Conservation (phyloP, 345 rosid species). For the Mallotus nudiflorus region DNA sequence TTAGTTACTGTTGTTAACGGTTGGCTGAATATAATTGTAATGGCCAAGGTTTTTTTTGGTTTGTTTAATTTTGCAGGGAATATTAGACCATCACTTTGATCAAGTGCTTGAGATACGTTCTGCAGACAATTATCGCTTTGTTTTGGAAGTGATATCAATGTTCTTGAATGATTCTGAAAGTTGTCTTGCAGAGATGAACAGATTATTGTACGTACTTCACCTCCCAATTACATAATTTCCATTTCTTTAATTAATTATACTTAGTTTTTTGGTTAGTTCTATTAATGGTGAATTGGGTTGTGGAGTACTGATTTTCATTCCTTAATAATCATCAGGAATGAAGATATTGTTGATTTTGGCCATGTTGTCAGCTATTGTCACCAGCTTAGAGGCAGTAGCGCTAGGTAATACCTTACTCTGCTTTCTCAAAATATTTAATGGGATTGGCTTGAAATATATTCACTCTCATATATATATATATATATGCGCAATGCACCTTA, state of each 20-base stretch:
- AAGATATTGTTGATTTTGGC: conserved; percentile 22
- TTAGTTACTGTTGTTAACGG: too few species aligned
- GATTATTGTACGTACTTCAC: conserved; percentile 13
- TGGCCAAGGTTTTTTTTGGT: background rate
- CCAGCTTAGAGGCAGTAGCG: conserved; percentile 24
- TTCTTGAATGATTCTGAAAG: conserved; percentile 24
- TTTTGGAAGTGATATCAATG: conserved; percentile 18
- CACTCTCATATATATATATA: too few species aligned
- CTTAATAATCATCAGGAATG: conserved; percentile 22
- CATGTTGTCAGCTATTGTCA: conserved; percentile 1
- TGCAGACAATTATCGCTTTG: conserved; percentile 10
- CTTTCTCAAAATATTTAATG: background rate
- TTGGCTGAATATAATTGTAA: too few species aligned
- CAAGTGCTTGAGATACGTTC: conserved; percentile 2
- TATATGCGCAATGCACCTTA: too few species aligned
- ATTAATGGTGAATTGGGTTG: too few species aligned
- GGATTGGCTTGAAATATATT: too few species aligned
- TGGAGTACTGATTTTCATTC: conserved; percentile 9
- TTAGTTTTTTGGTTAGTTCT: background rate
- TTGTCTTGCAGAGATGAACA: conserved; percentile 7
- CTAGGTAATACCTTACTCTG: conserved; percentile 6
- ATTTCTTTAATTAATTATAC: background rate
- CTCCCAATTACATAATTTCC: too few species aligned
- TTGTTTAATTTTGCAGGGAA: conserved; percentile 26
- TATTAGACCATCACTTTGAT: conserved; percentile 26